A percentile compares a stretch with the other conserved stretches of the same genome.
phyloP scores from a whole-genome alignment of 106 monocot species.

The Phalaenopsis equestris region DNA sequence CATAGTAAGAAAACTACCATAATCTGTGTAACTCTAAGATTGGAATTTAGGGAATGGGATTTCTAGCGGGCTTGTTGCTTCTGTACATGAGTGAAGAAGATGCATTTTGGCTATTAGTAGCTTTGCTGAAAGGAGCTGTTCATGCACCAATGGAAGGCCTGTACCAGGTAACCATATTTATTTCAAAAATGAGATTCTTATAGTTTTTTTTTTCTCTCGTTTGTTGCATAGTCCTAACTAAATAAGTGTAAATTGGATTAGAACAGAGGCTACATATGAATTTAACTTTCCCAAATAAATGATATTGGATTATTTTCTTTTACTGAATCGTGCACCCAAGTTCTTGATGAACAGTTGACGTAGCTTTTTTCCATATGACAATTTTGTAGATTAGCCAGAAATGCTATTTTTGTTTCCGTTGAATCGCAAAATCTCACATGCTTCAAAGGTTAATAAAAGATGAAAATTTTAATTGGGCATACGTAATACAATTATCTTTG shows the following conservation, averaged over 20 bases:
- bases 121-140: constrained; percentile 92
- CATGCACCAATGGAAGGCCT: constrained; percentile 98
- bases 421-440: background rate
- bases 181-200: background rate
- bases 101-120: constrained; percentile 99
- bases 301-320: no score
- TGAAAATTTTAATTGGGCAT: background rate
- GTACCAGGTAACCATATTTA: constrained; percentile 52
- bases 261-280: no score
- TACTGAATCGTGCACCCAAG: no score
- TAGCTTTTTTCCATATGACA: no score
- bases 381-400: no score
- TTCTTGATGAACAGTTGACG: no score
- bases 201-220: background rate
- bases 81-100: constrained; percentile 99
- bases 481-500: background rate
- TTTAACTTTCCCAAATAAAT: no score
- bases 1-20: background rate
- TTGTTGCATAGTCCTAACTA: background rate
- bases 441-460: background rate
- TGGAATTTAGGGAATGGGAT: constrained; percentile 91
- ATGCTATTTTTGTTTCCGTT: no score
- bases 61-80: constrained; percentile 80
- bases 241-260: no score
- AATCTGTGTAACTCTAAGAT: background rate